phyloP scores from a whole-genome alignment of 768 basidiomycete genomes.

The Panellus pusillus region DNA sequence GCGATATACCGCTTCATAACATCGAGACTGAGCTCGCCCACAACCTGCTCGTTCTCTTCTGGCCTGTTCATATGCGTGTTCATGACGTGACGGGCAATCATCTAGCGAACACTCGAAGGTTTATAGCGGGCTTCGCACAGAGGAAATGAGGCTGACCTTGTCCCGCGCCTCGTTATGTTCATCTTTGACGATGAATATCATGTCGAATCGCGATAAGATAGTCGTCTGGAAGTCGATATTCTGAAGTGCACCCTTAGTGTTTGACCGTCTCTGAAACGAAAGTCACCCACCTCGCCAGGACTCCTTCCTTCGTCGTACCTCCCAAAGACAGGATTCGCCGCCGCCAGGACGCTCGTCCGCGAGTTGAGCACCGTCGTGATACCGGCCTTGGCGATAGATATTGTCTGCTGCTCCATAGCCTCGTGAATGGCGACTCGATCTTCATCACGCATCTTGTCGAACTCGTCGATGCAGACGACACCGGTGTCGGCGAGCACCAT shows the following conservation, averaged over 20 bases:
- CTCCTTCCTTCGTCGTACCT: conserved; percentile 96
- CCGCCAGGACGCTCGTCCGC: conserved; percentile 91
- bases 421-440: conserved; percentile 99
- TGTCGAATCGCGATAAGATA: conserved; percentile 96
- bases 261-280: neutral
- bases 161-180: conserved; percentile 96
- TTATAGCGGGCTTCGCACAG: neutral
- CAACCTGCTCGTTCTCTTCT: conserved; percentile 56
- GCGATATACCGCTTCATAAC: conserved; percentile 98
- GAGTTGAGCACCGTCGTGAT: conserved; percentile 98
- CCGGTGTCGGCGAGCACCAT: conserved; percentile 99
- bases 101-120: conserved; percentile 42
- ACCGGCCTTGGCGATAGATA: conserved; percentile 98
- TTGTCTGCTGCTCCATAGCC: conserved; percentile 99
- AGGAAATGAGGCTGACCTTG: conserved; percentile 53
- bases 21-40: conserved; percentile 92
- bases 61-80: conserved; percentile 97
- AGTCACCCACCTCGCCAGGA: conserved; percentile 76
- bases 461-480: conserved; percentile 99
- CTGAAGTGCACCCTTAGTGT: conserved; percentile 31
- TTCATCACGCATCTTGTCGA: conserved; percentile 99
- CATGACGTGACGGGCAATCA: conserved; percentile 97
- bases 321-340: conserved; percentile 97
- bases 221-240: conserved; percentile 99
- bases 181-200: conserved; percentile 99